These are phyloP conservation scores for Geranium incanum DNA, from an alignment of 441 rosid species.

Conservation along the genomic window DNA sequence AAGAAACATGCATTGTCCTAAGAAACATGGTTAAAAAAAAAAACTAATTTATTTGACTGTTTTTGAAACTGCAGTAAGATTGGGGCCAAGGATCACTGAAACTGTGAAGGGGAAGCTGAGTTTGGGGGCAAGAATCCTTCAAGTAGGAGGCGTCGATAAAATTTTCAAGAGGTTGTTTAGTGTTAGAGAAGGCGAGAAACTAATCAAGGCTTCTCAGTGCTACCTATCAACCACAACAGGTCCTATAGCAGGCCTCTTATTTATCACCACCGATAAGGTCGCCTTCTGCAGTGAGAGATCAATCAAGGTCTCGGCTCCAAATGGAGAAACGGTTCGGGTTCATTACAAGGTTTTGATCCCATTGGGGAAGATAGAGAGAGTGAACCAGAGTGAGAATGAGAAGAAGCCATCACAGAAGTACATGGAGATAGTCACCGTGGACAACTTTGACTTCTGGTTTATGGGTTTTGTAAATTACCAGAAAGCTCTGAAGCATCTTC, in stretches of 20 bases:
- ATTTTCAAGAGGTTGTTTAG: conserved; percentile 21
- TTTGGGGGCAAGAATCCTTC: conserved; percentile 20
- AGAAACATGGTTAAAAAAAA: not conserved
- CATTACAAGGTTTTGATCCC: conserved; percentile 47
- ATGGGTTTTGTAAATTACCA: conserved; percentile 71
- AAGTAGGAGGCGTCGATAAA: conserved; percentile 22
- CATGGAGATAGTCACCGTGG: conserved; percentile 52
- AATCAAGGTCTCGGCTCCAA: conserved; percentile 16
- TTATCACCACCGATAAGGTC: conserved; percentile 20
- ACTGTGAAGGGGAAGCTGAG: conserved; percentile 22
- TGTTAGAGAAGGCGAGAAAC: conserved; percentile 20
- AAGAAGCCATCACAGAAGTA: conserved; percentile 64
- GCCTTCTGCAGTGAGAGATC: conserved; percentile 26
- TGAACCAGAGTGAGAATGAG: conserved; percentile 41
- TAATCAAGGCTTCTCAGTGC: conserved; percentile 23
- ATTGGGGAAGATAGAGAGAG: conserved; percentile 40
- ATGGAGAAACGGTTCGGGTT: conserved; percentile 17
- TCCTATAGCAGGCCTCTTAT: conserved; percentile 21
- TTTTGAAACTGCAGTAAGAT: conserved; percentile 15
- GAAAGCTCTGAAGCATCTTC: conserved; percentile 47
- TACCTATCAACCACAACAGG: conserved; percentile 21
- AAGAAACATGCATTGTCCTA: too few relatives aligned
- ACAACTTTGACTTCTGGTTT: conserved; percentile 77
- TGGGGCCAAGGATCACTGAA: conserved; percentile 21
- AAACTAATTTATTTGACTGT: not conserved